Evolutionary conservation across 192 early-diverging fungal genomes (phyloP).

Genomic region (Podila epigama): DNA sequence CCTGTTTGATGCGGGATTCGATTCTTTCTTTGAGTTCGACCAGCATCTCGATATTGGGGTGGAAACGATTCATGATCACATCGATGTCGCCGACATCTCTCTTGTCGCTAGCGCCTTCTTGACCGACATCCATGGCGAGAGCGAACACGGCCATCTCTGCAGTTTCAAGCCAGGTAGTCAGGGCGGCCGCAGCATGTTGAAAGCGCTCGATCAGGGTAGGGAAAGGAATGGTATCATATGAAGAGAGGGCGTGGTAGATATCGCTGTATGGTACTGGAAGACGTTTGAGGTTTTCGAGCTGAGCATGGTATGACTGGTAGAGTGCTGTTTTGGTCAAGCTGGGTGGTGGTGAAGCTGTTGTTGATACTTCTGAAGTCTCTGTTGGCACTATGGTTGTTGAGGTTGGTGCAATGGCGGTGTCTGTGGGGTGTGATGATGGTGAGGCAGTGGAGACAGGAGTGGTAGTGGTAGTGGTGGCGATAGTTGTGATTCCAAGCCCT

Average conservation of each 20-base stretch:
- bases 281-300: conserved; percentile 47
- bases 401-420: neutral
- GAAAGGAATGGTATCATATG: conserved; percentile 43
- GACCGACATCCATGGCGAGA: conserved; percentile 57
- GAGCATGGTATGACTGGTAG: conserved; percentile 41
- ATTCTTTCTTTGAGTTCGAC: conserved; percentile 53
- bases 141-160: conserved; percentile 63
- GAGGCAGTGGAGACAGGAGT: neutral
- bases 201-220: conserved; percentile 45
- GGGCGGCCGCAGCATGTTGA: conserved; percentile 25
- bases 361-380: neutral
- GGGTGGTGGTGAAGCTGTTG: neutral
- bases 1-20: conserved; percentile 23
- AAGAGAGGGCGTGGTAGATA: conserved; percentile 52
- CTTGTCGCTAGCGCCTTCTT: conserved; percentile 47
- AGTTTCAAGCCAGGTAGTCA: conserved; percentile 59
- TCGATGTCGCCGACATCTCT: conserved; percentile 52
- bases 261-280: conserved; percentile 47
- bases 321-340: conserved; percentile 7
- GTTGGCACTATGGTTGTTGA: neutral
- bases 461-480: neutral
- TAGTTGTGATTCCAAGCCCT: neutral
- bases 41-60: conserved; percentile 52
- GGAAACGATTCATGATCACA: conserved; percentile 51
- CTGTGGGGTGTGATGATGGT: neutral